Conservation (phyloP, 257 asterid species). For the Nicotiana obtusifolia region DNA sequence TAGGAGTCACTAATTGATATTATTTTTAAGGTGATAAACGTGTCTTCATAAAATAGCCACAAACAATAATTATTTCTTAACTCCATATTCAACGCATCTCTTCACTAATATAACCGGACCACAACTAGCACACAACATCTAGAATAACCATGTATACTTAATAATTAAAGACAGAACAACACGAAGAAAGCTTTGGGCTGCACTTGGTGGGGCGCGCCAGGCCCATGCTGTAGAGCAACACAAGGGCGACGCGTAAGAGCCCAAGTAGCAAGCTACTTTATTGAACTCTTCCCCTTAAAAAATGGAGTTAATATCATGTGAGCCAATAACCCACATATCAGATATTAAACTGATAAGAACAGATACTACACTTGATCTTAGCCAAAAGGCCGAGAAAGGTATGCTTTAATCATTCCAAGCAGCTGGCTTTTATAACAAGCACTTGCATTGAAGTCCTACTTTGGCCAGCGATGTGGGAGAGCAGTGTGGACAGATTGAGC, state of each 20-base stretch:
- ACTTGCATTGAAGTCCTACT: neutral
- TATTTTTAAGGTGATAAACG: too few relatives aligned
- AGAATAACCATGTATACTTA: too few relatives aligned
- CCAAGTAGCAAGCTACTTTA: neutral
- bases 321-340: constrained; percentile 15
- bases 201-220: neutral
- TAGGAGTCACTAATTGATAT: too few relatives aligned
- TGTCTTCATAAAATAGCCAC: too few relatives aligned
- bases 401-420: neutral
- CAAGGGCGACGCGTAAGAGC: neutral
- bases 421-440: neutral
- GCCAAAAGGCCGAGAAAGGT: constrained; percentile 59
- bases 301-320: neutral
- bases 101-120: too few relatives aligned
- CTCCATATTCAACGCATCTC: too few relatives aligned
- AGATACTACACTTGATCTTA: constrained; percentile 52
- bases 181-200: fast-evolving
- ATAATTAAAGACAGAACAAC: too few relatives aligned
- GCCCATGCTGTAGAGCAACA: neutral
- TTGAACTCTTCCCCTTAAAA: neutral
- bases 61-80: too few relatives aligned
- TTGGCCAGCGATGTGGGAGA: neutral
- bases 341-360: constrained; percentile 44
- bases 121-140: too few relatives aligned
- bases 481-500: neutral